Evolutionary conservation across 176 grass and related monocot species (phyloP).

Genomic region (Carex myosuroides): DNA sequence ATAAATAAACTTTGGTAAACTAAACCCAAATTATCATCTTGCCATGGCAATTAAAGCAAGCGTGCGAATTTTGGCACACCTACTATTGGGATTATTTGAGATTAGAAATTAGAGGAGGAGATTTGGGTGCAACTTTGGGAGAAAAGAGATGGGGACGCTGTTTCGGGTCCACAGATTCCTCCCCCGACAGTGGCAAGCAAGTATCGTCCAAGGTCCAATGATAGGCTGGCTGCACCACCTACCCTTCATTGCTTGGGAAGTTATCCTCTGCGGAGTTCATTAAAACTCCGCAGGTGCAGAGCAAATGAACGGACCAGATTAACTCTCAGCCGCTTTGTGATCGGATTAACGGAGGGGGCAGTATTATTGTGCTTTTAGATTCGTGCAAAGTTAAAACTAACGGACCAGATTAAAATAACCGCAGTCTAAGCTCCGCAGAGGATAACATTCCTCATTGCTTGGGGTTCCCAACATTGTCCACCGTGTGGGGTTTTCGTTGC

Average conservation of each 20-base stretch:
- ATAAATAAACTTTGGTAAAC: neutral
- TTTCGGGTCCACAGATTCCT: constrained; percentile 21
- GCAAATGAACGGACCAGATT: too few relatives aligned
- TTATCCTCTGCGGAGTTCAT: too few relatives aligned
- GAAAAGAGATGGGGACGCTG: neutral
- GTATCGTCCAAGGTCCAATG: neutral
- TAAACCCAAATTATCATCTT: neutral
- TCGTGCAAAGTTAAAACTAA: too few relatives aligned
- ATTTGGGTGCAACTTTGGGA: neutral
- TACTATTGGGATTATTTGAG: neutral
- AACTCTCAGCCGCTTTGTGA: too few relatives aligned
- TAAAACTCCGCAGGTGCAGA: too few relatives aligned
- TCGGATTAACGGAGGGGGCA: too few relatives aligned
- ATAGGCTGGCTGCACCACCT: neutral
- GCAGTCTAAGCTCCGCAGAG: too few relatives aligned
- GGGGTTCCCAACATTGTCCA: neutral
- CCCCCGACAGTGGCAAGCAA: constrained; percentile 26
- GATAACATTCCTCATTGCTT: too few relatives aligned
- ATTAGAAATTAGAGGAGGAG: too few relatives aligned
- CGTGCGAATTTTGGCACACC: neutral
- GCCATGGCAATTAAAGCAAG: neutral
- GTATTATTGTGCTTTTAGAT: too few relatives aligned
- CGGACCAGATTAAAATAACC: too few relatives aligned
- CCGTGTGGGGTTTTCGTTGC: constrained; percentile 9
- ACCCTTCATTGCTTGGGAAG: too few relatives aligned